Evolutionary conservation across 2,329 filamentous ascomycete genomes (phyloP).

Genomic region (Aspergillus neotritici): DNA sequence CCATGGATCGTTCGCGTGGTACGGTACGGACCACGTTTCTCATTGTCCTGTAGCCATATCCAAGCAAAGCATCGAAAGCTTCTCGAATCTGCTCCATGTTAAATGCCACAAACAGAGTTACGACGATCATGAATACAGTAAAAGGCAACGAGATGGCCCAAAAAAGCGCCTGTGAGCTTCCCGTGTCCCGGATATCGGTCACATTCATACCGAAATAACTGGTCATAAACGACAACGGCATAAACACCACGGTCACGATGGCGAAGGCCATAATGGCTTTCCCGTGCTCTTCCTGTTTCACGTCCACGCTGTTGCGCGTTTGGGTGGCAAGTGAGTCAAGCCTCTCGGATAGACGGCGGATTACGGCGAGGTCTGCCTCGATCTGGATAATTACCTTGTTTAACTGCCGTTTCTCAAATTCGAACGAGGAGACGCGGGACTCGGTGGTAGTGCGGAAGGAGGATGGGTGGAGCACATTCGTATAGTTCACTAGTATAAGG

Average conservation of each 20-base stretch:
- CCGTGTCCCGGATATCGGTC: slow-evolving; percentile 20
- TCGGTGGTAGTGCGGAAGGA: neutral
- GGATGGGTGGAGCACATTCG: neutral
- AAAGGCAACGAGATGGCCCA: slow-evolving; percentile 16
- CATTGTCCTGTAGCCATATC: no score
- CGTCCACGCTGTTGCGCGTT: slow-evolving; percentile 11
- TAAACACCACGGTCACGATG: slow-evolving; percentile 26
- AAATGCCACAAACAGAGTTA: no score
- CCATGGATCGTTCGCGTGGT: no score
- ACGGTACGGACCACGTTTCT: no score
- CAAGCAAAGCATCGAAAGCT: no score
- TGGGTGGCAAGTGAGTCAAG: neutral
- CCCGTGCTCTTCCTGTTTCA: slow-evolving; percentile 19
- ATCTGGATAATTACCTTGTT: neutral
- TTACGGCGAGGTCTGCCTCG: neutral
- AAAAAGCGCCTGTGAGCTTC: slow-evolving; percentile 16
- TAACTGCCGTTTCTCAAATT: neutral
- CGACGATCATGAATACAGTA: no score
- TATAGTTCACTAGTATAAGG: neutral
- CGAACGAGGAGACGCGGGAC: neutral
- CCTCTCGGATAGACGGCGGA: neutral
- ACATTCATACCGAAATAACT: slow-evolving; percentile 31
- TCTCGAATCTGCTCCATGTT: no score
- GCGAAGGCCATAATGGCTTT: slow-evolving; percentile 29
- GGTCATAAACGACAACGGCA: slow-evolving; percentile 29